phyloP scores from a whole-genome alignment of 805 yeast genomes.

The Spathaspora boniae region DNA sequence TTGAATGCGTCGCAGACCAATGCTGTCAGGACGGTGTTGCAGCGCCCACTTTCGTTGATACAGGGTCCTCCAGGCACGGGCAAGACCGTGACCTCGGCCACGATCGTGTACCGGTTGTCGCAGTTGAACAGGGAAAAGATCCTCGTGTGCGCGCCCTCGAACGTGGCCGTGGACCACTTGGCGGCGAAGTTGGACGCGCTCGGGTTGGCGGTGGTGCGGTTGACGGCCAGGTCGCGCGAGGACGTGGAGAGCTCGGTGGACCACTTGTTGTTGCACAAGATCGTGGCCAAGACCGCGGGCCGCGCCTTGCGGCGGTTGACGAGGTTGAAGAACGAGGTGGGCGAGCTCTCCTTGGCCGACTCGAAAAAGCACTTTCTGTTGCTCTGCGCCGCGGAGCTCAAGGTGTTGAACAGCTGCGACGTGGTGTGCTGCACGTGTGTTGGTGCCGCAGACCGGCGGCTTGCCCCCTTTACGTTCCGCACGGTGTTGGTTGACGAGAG shows the following conservation, averaged over 20 bases:
- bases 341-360: slow-evolving; percentile 63
- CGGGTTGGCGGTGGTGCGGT: slow-evolving; percentile 74
- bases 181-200: slow-evolving; percentile 67
- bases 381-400: slow-evolving; percentile 46
- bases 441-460: slow-evolving; percentile 79
- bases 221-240: slow-evolving; percentile 75
- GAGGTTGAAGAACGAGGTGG: slow-evolving; percentile 57
- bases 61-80: slow-evolving; percentile 91
- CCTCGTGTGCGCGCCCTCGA: slow-evolving; percentile 92
- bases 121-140: slow-evolving; percentile 60
- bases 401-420: slow-evolving; percentile 54
- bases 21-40: slow-evolving; percentile 69
- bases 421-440: slow-evolving; percentile 90
- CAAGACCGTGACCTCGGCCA: slow-evolving; percentile 89
- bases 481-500: slow-evolving; percentile 88
- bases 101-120: slow-evolving; percentile 74
- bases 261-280: slow-evolving; percentile 53
- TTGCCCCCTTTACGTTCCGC: slow-evolving; percentile 55
- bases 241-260: slow-evolving; percentile 67
- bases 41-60: slow-evolving; percentile 71
- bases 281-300: slow-evolving; percentile 46
- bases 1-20: slow-evolving; percentile 75
- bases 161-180: slow-evolving; percentile 91
- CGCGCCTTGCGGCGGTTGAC: slow-evolving; percentile 58
- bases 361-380: slow-evolving; percentile 35